Evolutionary conservation across 1,284 basidiomycete genomes (phyloP).

Genomic region (Austropuccinia psidii): DNA sequence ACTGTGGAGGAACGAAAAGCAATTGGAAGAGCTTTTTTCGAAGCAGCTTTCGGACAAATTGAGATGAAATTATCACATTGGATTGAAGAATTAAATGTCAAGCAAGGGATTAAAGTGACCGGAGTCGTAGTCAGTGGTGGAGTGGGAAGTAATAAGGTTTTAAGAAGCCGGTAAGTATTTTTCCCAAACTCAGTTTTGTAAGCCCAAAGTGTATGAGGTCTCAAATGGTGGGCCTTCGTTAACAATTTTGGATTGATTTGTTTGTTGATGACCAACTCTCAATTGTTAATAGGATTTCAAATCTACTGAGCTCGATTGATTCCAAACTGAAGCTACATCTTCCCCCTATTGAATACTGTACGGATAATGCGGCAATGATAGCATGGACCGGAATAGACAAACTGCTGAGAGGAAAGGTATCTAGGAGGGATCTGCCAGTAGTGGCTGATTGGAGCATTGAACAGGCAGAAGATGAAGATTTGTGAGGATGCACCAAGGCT

Average conservation of each 20-base stretch:
- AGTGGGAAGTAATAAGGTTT: conserved; percentile 70
- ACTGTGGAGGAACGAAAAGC: conserved; percentile 40
- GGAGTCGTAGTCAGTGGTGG: conserved; percentile 73
- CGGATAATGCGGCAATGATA: conserved; percentile 93
- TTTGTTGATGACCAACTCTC: not conserved
- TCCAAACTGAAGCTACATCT: conserved; percentile 7
- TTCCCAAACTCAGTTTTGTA: not conserved
- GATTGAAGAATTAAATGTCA: conserved; percentile 52
- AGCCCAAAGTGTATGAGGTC: not conserved
- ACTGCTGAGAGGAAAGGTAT: conserved; percentile 56
- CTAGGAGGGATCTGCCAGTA: conserved; percentile 46
- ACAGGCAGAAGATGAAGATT: conserved; percentile 5
- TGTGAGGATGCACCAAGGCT: too few species aligned
- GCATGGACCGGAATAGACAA: conserved; percentile 78
- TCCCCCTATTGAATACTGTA: conserved; percentile 18
- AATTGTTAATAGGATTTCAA: conserved; percentile 22
- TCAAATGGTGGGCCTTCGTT: not conserved
- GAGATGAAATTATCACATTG: conserved; percentile 63
- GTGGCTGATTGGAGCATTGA: conserved; percentile 22
- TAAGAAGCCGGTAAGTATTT: conserved; percentile 57
- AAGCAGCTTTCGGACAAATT: conserved; percentile 62
- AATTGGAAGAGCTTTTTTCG: conserved; percentile 65
- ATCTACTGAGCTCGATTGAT: not conserved
- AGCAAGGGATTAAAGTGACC: conserved; percentile 47
- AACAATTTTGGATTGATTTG: not conserved